phyloP scores from a whole-genome alignment of 441 rosid genomes.

The Syzygium syzygioides region DNA sequence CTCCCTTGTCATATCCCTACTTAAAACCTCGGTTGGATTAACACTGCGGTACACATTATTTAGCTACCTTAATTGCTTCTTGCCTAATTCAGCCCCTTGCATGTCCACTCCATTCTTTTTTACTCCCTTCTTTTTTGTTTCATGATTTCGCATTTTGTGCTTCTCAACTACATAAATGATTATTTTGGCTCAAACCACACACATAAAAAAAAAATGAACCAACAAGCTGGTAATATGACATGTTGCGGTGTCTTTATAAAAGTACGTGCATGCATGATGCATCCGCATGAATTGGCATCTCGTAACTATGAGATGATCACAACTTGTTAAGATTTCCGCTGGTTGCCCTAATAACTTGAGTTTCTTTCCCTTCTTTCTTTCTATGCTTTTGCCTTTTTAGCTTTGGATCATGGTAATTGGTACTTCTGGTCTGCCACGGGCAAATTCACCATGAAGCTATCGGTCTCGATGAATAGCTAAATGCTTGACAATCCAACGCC shows the following conservation, averaged over 20 bases:
- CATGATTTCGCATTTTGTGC: neutral
- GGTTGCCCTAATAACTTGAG: neutral
- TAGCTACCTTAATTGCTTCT: neutral
- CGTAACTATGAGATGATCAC: neutral
- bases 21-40: neutral
- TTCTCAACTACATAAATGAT: neutral
- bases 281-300: neutral
- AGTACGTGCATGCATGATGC: neutral
- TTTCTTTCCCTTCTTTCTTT: neutral
- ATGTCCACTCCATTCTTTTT: neutral
- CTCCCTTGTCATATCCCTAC: constrained; percentile 50
- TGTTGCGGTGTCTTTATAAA: neutral
- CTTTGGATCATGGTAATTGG: neutral
- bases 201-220: neutral
- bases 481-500: too few species aligned
- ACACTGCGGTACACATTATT: neutral
- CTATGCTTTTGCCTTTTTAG: neutral
- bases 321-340: neutral
- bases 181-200: neutral
- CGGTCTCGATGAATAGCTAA: neutral
- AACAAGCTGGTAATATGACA: neutral
- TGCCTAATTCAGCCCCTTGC: neutral
- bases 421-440: neutral
- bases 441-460: neutral
- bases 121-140: neutral